Conservation (phyloP, 140 eudicot genomes). For the Senecio squalidus region DNA sequence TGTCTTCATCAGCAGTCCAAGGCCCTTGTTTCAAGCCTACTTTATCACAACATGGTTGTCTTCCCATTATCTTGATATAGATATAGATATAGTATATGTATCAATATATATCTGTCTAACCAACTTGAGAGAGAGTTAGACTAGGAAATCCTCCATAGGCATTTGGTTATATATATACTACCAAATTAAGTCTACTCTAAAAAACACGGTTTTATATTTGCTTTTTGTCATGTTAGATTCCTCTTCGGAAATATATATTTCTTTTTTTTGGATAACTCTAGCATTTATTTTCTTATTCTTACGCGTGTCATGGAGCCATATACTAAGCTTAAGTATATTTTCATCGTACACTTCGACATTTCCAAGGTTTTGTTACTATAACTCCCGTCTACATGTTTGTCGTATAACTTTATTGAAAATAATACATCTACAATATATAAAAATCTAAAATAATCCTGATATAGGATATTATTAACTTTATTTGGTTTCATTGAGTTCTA, state of each 20-base stretch:
- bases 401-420: too few species aligned
- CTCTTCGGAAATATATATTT: neutral
- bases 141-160: conserved; percentile 24
- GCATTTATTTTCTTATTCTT: conserved; percentile 5
- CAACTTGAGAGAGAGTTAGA: conserved; percentile 17
- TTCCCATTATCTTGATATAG: conserved; percentile 50
- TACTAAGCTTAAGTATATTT: too few species aligned
- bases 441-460: too few species aligned
- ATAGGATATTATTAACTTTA: too few species aligned
- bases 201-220: conserved; percentile 32
- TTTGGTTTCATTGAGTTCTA: too few species aligned
- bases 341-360: too few species aligned
- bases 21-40: conserved; percentile 83
- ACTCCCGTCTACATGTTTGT: too few species aligned
- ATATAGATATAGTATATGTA: neutral
- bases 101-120: neutral
- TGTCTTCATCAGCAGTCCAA: conserved; percentile 85
- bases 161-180: conserved; percentile 21
- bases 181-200: conserved; percentile 11
- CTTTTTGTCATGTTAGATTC: conserved; percentile 12
- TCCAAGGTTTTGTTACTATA: too few species aligned
- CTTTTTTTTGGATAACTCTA: conserved; percentile 5
- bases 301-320: conserved; percentile 16
- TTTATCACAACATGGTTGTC: conserved; percentile 88
- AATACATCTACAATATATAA: too few species aligned